These are phyloP conservation scores for Kingdonia uniflora DNA, from an alignment of 164 flowering plant genomes.

Conservation along the genomic window DNA sequence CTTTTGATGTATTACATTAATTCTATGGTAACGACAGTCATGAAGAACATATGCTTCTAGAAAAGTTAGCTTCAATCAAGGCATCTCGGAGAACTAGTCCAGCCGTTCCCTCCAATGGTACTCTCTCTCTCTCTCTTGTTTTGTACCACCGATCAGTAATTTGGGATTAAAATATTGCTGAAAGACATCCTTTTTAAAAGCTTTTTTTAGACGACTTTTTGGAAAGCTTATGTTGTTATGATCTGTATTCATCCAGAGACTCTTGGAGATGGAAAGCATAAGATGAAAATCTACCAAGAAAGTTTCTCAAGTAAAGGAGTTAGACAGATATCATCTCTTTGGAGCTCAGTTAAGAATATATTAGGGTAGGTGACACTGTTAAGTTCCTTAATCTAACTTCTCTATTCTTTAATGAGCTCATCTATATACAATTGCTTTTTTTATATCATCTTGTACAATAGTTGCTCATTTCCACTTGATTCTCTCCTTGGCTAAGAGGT, in stretches of 20 bases:
- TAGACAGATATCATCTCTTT: conserved; percentile 12
- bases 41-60: conserved; percentile 41
- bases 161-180: not conserved
- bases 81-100: conserved; percentile 12
- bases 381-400: no score
- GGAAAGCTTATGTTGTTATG: not conserved
- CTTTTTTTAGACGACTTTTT: not conserved
- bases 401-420: no score
- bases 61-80: conserved; percentile 51
- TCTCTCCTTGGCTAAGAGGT: no score
- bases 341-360: conserved; percentile 18
- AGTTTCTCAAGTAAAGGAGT: conserved; percentile 6
- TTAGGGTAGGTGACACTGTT: conserved; percentile 15
- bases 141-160: not conserved
- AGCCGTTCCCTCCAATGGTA: conserved; percentile 13
- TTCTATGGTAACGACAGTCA: conserved; percentile 27
- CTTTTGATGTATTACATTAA: not conserved
- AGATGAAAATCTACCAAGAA: conserved; percentile 2
- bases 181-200: not conserved
- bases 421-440: no score
- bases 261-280: not conserved
- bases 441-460: not conserved
- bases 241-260: conserved; percentile 8
- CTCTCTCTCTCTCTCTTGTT: not conserved
- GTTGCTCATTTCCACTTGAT: no score